These are phyloP conservation scores for Kandelia obovata DNA, from an alignment of 345 rosid genomes.

Conservation along the genomic window DNA sequence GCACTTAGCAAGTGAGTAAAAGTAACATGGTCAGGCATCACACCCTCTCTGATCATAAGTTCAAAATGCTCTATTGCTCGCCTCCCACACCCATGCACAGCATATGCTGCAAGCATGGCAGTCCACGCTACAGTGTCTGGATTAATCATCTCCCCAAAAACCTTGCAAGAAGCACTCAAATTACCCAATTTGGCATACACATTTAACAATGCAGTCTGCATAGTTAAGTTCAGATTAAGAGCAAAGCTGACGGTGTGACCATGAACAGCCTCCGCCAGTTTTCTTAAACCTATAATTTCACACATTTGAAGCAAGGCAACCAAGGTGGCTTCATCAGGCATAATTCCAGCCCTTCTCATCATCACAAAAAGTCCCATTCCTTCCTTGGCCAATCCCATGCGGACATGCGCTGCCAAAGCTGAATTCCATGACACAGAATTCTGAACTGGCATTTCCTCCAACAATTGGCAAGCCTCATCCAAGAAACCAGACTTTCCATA, in stretches of 20 bases:
- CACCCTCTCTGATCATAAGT: conserved; percentile 43
- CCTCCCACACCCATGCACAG: conserved; percentile 60
- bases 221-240: conserved; percentile 24
- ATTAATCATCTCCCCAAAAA: conserved; percentile 44
- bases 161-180: conserved; percentile 35
- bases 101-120: conserved; percentile 69
- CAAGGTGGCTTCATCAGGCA: conserved; percentile 55
- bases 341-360: conserved; percentile 44
- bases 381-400: conserved; percentile 33
- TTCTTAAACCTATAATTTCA: conserved; percentile 45
- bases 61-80: conserved; percentile 54
- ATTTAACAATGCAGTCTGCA: conserved; percentile 45
- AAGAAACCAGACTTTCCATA: conserved; percentile 54
- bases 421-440: conserved; percentile 69
- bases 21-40: conserved; percentile 66
- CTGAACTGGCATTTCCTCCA: conserved; percentile 38
- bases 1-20: conserved; percentile 73
- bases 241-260: conserved; percentile 37
- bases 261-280: conserved; percentile 49
- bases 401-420: conserved; percentile 40
- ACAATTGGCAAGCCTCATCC: conserved; percentile 38
- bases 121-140: conserved; percentile 73
- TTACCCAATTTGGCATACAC: conserved; percentile 59
- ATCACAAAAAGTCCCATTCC: conserved; percentile 37
- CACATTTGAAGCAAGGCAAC: conserved; percentile 49